Evolutionary conservation across 257 asterid genomes (phyloP), one percentile per base, ranked within the genome.

Genomic region (Primulina huaijiensis): DNA sequence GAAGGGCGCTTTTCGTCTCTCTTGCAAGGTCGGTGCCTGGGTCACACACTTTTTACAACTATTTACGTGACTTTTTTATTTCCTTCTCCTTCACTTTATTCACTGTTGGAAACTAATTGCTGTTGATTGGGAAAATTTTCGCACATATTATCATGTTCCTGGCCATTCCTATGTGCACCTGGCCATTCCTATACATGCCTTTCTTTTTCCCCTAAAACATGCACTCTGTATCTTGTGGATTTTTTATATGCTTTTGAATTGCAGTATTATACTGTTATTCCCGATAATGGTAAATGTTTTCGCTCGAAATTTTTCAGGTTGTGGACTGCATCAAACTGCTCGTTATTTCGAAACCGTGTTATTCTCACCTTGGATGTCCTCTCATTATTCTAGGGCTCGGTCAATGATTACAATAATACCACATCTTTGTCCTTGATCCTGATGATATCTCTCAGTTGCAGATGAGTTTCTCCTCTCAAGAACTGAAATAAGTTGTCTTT

Each of bases 381-480:
- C 66, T 64, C 35, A 33, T 73, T 57, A 62, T 64, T 74, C 69
- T 60, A 62, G 56, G 46, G 64, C 67, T 46, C 20, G 66, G 74
- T 78, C 70, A 62, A 72, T 74, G 74, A 72, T 67, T 73, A 71
- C 25, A 23, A 23, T 25, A 76, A 53, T 66, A 70, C 74, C 76
- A 75, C 74, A 53, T 66, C 69, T 67, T 38, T 69, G 83, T 79
- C 83, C 84, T 71, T 79, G 60, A 81, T 75, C 81, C 78, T 84
- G 90, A 87, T 87, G 90, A 88, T 82, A 80, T 81, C 78, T 81
- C 78, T n/a, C 81, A 59, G 88, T 79, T 78, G 96, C 97, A 90
- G 97, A 85, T 90, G 97, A 90, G 97, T 90, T 80, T 86, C 90
- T 86, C 78, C 96, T 80, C 95, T 85, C 83, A 87, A 78, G 89